Base-by-base conservation (phyloP, 805 yeast species). In the Pichia gijzeniarum region DNA sequence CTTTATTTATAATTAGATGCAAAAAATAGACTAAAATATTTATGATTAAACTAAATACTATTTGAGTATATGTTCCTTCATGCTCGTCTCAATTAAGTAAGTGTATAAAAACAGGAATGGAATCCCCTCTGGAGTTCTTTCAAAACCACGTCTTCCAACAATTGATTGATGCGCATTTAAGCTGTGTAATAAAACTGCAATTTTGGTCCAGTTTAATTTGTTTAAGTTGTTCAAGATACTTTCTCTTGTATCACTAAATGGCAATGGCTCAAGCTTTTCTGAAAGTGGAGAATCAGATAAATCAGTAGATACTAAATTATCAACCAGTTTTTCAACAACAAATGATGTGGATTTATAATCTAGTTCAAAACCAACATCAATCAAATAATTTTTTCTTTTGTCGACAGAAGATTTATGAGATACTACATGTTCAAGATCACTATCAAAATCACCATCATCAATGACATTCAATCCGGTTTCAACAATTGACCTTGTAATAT, bases 101-200 rank as follows among this genome's bases (percentile, higher is more conserved):
- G 43, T 22, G 77, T 80, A 80, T 35, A 80, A 62, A 17, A 70
- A 72, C 31, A 79, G 59, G 0, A 74, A 65, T 2, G 81, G 73
- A 1, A 77, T 64, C 0, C 84, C 84, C 38, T 62, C 63, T 19
- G 71, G 68, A 0, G 79, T 71, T 40, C 74, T 71, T 19, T 68
- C 68, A 2, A 78, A 65, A 0, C 89, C 89, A 46, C 80, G 71
- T 51, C 98, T 72, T 16, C 91, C 87, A 16, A 88, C 85, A 43
- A 91, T 85, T 4, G 85, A 85, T 48, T 85, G 95, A 58, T 90
- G 98, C 0, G 97, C 80, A 61, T 89, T 88, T 57, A 83, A 69
- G 16, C 82, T 73, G 50, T 79, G 81, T 39, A 90, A 70, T 53
- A 77, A 79, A 2, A 83, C 81, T 0, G 93, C 85, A 36, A 85